A percentile compares a stretch with the other conserved stretches of the same genome.
Evolutionary conservation across 2,329 filamentous ascomycete genomes (phyloP).

Genomic region (Leptographium galeiforme): DNA sequence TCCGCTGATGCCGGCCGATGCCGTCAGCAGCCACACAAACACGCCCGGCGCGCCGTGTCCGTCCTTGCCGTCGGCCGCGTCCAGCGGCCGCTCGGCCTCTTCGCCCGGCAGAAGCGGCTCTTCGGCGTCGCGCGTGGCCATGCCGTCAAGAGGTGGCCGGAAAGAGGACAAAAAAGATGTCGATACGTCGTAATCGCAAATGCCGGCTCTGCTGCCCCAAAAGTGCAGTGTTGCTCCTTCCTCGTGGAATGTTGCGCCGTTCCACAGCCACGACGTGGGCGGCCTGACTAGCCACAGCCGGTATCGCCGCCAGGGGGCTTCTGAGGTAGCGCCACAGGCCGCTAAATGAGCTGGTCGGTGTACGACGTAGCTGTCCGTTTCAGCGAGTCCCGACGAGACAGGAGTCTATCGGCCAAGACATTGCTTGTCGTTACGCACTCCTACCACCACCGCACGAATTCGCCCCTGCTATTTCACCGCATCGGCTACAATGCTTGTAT

Average conservation of each 20-base stretch:
- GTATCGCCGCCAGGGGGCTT: too few relatives aligned
- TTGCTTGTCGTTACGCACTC: too few relatives aligned
- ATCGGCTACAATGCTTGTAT: too few relatives aligned
- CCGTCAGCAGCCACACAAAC: constrained; percentile 48
- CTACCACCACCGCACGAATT: too few relatives aligned
- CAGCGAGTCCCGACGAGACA: too few relatives aligned
- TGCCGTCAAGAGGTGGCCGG: not conserved
- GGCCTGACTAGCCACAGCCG: too few relatives aligned
- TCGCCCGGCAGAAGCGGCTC: constrained; percentile 8
- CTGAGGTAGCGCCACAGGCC: not conserved
- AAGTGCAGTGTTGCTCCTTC: too few relatives aligned
- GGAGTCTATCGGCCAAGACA: too few relatives aligned
- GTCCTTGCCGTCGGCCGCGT: not conserved
- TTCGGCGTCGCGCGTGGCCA: constrained; percentile 5
- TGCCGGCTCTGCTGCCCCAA: not conserved
- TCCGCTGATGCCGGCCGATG: constrained; percentile 54
- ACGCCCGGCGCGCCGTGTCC: constrained; percentile 22
- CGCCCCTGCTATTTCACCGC: too few relatives aligned
- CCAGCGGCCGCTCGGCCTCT: not conserved
- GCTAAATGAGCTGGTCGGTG: not conserved
- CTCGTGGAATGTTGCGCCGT: too few relatives aligned
- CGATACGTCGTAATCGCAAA: not conserved
- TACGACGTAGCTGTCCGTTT: too few relatives aligned
- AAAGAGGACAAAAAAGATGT: not conserved
- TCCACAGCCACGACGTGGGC: too few relatives aligned